These are phyloP conservation scores for Candida manassasensis DNA, from an alignment of 805 yeast genomes.

Conservation along the genomic window DNA sequence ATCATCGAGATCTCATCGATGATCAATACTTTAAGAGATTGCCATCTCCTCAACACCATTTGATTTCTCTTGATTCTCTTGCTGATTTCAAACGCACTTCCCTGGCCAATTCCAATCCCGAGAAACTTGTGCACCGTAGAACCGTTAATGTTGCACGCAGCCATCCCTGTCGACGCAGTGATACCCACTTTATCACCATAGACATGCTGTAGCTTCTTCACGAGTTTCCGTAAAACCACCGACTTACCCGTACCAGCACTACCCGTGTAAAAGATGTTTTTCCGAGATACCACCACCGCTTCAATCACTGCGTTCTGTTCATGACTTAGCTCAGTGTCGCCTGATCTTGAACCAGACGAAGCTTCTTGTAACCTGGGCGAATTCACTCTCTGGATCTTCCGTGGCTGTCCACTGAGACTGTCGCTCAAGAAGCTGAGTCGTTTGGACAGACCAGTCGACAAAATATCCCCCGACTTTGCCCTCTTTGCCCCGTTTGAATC, in stretches of 20 bases:
- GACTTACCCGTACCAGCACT: constrained; percentile 90
- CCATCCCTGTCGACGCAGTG: constrained; percentile 94
- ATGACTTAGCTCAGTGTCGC: constrained; percentile 16
- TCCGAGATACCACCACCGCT: constrained; percentile 44
- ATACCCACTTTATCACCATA: constrained; percentile 61
- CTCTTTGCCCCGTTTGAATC: background rate
- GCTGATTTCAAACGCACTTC: constrained; percentile 41
- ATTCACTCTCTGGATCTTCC: background rate
- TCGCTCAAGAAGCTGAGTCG: constrained; percentile 1
- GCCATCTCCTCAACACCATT: constrained; percentile 55
- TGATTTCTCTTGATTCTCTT: constrained; percentile 45
- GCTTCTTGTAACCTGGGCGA: background rate
- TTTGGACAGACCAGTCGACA: background rate
- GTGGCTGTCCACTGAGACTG: constrained; percentile 2
- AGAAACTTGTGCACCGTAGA: constrained; percentile 80
- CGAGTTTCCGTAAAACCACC: constrained; percentile 59
- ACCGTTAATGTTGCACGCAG: constrained; percentile 93
- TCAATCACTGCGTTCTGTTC: constrained; percentile 49
- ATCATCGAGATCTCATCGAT: constrained; percentile 96
- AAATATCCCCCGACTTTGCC: background rate
- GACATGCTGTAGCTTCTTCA: constrained; percentile 43
- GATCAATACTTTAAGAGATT: constrained; percentile 60
- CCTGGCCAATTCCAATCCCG: constrained; percentile 78
- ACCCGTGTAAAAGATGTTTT: constrained; percentile 71
- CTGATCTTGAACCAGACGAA: background rate